Conservation (phyloP, 1,284 basidiomycete genomes). For the Trichosporon sp. region DNA sequence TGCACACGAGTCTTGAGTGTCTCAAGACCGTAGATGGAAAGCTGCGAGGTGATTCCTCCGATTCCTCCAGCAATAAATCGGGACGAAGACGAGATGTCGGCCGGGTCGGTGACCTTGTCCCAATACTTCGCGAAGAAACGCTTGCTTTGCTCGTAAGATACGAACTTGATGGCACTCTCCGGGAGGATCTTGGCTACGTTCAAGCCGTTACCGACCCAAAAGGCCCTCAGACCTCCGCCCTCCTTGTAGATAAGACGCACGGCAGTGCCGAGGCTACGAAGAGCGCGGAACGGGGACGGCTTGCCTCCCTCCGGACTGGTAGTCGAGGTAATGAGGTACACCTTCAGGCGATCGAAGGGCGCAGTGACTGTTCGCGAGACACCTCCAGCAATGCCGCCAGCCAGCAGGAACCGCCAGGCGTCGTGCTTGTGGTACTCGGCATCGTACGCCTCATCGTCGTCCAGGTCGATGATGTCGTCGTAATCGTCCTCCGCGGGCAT, state of each 20-base stretch:
- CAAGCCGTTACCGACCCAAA: slow-evolving; percentile 73
- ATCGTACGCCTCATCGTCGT: slow-evolving; percentile 62
- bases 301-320: slow-evolving; percentile 28
- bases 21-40: slow-evolving; percentile 55
- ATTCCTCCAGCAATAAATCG: slow-evolving; percentile 94
- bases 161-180: slow-evolving; percentile 98
- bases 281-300: slow-evolving; percentile 33
- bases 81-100: slow-evolving; percentile 84
- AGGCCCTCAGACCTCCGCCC: slow-evolving; percentile 76
- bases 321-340: slow-evolving; percentile 86
- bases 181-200: slow-evolving; percentile 81
- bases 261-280: slow-evolving; percentile 63
- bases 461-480: slow-evolving; percentile 52
- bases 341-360: slow-evolving; percentile 93
- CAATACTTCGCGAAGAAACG: slow-evolving; percentile 86
- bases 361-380: slow-evolving; percentile 95
- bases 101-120: slow-evolving; percentile 81
- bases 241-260: slow-evolving; percentile 74
- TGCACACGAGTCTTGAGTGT: slow-evolving; percentile 82
- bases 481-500: slow-evolving; percentile 49
- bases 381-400: slow-evolving; percentile 89
- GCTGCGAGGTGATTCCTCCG: slow-evolving; percentile 89
- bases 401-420: slow-evolving; percentile 82
- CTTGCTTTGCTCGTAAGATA: slow-evolving; percentile 93
- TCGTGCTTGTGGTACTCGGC: slow-evolving; percentile 65